Evolutionary conservation across 2,329 filamentous ascomycete genomes (phyloP).

Genomic region (Claviceps paspali): DNA sequence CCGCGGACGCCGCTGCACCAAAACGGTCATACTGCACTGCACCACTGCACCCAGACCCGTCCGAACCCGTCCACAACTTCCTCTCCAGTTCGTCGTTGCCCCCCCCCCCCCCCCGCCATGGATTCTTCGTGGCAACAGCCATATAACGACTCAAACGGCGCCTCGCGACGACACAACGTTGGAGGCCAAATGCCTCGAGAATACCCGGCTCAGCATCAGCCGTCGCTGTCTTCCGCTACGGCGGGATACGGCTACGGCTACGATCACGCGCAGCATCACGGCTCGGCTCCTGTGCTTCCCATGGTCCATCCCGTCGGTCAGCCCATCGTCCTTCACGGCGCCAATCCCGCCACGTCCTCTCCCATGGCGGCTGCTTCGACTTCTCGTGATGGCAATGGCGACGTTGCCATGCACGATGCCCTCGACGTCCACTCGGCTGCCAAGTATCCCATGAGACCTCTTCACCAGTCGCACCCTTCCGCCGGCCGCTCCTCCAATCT

Average conservation of each 20-base stretch:
- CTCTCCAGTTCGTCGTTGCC: too few species aligned
- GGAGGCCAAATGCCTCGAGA: constrained; percentile 30
- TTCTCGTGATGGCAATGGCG: constrained; percentile 56
- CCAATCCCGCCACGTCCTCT: constrained; percentile 38
- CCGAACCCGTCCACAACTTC: background rate
- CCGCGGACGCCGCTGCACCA: too few species aligned
- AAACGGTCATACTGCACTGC: too few species aligned
- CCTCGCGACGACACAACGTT: constrained; percentile 50
- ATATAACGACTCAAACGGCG: constrained; percentile 49
- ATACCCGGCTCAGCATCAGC: constrained; percentile 25
- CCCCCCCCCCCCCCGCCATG: constrained; percentile 27
- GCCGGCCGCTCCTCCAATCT: constrained; percentile 40
- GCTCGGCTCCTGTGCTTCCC: constrained; percentile 17
- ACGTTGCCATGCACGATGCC: constrained; percentile 75
- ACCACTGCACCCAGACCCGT: too few species aligned
- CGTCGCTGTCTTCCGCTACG: constrained; percentile 13
- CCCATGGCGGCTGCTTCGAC: constrained; percentile 34
- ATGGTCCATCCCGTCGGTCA: constrained; percentile 18
- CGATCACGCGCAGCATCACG: constrained; percentile 52
- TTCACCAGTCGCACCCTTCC: constrained; percentile 59
- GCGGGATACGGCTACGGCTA: constrained; percentile 26
- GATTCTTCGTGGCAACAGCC: constrained; percentile 45
- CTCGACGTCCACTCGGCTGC: constrained; percentile 69
- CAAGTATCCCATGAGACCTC: constrained; percentile 71
- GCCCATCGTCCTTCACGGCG: constrained; percentile 14